Base-by-base conservation (phyloP, 805 yeast species). In the Kodamaea neixiangensis region DNA sequence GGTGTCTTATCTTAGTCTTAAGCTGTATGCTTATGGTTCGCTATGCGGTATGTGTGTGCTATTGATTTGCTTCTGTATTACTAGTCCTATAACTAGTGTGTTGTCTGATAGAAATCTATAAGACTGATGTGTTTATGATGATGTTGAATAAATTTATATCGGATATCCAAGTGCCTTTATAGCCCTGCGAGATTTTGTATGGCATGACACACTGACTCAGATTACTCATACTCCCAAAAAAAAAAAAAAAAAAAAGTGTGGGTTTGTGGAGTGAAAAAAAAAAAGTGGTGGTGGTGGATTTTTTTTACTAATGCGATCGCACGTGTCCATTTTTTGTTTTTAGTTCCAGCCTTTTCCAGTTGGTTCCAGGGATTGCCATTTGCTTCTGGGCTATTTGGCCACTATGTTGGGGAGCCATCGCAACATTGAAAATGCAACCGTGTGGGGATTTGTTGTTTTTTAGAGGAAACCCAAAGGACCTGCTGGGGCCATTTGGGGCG, bases 241-340 rank as follows among this genome's bases (percentile, higher is more conserved):
- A n/a, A n/a, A n/a, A n/a, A n/a, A n/a, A n/a, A n/a, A n/a, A n/a
- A n/a, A n/a, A n/a, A n/a, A 45, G 33, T 45, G 48, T 45, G 48
- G 48, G 19, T 34, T 37, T 45, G 49, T 37, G 44, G 49, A 40
- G 49, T 40, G 44, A 40, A 47, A 44, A 39, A 37, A 29, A 20
- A 46, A 37, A 15, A 33, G 43, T 46, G 43, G 48, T 46, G 41
- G 48, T 46, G 48, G 48, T n/a, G 35, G 31, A n/a, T n/a, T n/a
- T n/a, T n/a, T n/a, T n/a, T n/a, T n/a, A n/a, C n/a, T n/a, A n/a
- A n/a, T n/a, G n/a, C n/a, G n/a, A n/a, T n/a, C n/a, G 47, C 47
- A 44, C 47, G 47, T 44, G 47, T 31, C 7, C 31, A n/a, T n/a
- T n/a, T n/a, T n/a, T n/a, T n/a, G 38, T 34, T n/a, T n/a, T 17